Percentiles rank a stretch among this genome's conserved stretches.
Evolutionary conservation across 306 rosid genomes (phyloP).

Genomic region (Fragaria iinumae): DNA sequence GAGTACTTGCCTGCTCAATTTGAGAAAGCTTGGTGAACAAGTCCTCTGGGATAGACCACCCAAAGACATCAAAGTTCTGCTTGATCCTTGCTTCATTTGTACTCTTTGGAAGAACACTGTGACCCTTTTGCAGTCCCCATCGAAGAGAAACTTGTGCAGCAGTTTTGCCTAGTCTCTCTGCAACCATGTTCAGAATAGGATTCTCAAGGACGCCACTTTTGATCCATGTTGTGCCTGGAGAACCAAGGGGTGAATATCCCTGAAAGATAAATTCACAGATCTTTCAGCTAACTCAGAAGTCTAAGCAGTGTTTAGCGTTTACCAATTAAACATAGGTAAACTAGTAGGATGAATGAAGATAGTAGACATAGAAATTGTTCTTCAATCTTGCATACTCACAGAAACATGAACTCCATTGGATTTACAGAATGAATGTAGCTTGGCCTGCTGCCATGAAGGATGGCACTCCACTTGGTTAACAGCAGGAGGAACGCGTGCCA

Average conservation of each 20-base stretch:
- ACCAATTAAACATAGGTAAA: neutral
- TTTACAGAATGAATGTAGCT: constrained; percentile 45
- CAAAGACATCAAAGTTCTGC: constrained; percentile 59
- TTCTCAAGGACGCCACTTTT: constrained; percentile 52
- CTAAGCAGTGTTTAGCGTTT: too few species aligned
- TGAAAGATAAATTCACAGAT: constrained; percentile 2
- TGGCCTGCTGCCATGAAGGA: constrained; percentile 63
- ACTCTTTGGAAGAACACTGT: constrained; percentile 71
- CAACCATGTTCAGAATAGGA: constrained; percentile 38
- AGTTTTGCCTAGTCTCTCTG: constrained; percentile 50
- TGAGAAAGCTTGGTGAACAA: constrained; percentile 39
- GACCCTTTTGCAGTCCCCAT: constrained; percentile 78
- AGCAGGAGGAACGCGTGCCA: constrained; percentile 58
- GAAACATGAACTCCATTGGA: constrained; percentile 62
- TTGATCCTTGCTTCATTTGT: constrained; percentile 60
- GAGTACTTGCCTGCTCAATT: constrained; percentile 46
- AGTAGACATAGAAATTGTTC: neutral
- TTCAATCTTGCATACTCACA: constrained; percentile 37
- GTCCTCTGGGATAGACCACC: constrained; percentile 65
- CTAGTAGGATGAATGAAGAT: neutral
- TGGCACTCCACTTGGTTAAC: constrained; percentile 74
- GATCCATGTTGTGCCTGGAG: constrained; percentile 64
- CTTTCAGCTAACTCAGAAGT: neutral
- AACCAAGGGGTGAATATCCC: constrained; percentile 72
- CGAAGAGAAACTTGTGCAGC: constrained; percentile 71